Evolutionary conservation across 306 rosid genomes (phyloP), one percentile per base, ranked within the genome.

Genomic region (Myrica gale): DNA sequence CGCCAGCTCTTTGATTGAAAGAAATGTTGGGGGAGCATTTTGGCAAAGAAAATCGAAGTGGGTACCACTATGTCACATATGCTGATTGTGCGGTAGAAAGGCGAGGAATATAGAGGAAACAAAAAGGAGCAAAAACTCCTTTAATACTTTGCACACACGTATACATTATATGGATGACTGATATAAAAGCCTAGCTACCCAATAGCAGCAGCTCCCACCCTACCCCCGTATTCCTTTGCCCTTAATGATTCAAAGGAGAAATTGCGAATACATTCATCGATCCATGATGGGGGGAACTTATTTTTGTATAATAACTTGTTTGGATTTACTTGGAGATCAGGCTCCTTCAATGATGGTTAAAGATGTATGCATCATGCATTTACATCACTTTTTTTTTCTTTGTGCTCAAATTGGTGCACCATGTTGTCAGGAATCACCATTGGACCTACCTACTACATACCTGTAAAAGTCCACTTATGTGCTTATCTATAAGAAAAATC

Each of bases 291-390:
- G 47, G 51, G 15, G 43, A 5, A 21, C 47, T 57, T 63, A 74
- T 71, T 47, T 75, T 63, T 79, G 66, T 72, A 26, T 47, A 15
- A 41, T 55, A 63, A 21, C 52, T 71, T 80, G 21, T 77, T 57
- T 76, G 60, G 42, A 63, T 71, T 48, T 15, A 68, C n/a, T 60
- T 37, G 71, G 70, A 54, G 62, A 54, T n/a, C n/a, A n/a, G 62
- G 69, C 73, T 74, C 46, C 76, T 71, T 50, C 77, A n/a, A 77
- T 74, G 13, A 65, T 71, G 71, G 74, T 57, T 85, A 69, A 72
- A 48, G 74, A 3, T 32, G 37, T 67, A 75, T 55, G 53, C 41
- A 65, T 69, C 65, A 68, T 52, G 72, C 75, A 75, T 60, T 80
- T 61, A 46, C 62, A 46, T n/a, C 74, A 48, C 55, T 67, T 72